Conservation (phyloP, 2,329 filamentous ascomycete species). For the Hypoxylon sp. region DNA sequence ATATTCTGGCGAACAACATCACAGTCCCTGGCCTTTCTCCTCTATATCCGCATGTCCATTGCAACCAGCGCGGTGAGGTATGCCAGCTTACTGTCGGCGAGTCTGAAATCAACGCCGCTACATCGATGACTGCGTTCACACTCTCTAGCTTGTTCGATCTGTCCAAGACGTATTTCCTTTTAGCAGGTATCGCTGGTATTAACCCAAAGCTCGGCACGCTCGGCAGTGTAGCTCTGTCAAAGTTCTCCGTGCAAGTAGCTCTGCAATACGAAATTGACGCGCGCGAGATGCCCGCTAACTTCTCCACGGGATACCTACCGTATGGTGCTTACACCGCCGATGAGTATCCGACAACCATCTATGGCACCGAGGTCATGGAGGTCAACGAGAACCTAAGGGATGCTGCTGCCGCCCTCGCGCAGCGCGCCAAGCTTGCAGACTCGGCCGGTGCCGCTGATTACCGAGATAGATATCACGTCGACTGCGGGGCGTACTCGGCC, state of each 20-base stretch:
- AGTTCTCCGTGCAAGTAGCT: conserved; percentile 80
- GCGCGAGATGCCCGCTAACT: conserved; percentile 76
- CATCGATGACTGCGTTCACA: conserved; percentile 74
- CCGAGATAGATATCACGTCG: conserved; percentile 66
- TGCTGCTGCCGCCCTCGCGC: conserved; percentile 65
- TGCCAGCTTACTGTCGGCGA: conserved; percentile 80
- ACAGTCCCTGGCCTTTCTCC: conserved; percentile 75
- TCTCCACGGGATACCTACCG: conserved; percentile 77
- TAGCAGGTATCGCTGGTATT: conserved; percentile 81
- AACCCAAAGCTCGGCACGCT: conserved; percentile 78
- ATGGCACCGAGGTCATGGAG: conserved; percentile 80
- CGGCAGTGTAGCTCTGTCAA: conserved; percentile 76
- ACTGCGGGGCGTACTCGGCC: conserved; percentile 58
- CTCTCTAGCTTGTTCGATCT: conserved; percentile 76
- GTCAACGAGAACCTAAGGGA: conserved; percentile 72
- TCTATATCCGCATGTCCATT: conserved; percentile 75
- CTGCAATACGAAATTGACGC: conserved; percentile 83
- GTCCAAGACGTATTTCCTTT: conserved; percentile 76
- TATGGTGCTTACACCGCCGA: conserved; percentile 70
- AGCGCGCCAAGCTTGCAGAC: conserved; percentile 67
- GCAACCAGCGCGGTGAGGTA: conserved; percentile 71
- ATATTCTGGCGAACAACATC: conserved; percentile 71
- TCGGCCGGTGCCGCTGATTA: conserved; percentile 65
- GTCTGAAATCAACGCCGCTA: conserved; percentile 81
- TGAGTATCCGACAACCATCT: conserved; percentile 71